Conservation (phyloP, 148 eudicot species). For the Beta vulgaris region DNA sequence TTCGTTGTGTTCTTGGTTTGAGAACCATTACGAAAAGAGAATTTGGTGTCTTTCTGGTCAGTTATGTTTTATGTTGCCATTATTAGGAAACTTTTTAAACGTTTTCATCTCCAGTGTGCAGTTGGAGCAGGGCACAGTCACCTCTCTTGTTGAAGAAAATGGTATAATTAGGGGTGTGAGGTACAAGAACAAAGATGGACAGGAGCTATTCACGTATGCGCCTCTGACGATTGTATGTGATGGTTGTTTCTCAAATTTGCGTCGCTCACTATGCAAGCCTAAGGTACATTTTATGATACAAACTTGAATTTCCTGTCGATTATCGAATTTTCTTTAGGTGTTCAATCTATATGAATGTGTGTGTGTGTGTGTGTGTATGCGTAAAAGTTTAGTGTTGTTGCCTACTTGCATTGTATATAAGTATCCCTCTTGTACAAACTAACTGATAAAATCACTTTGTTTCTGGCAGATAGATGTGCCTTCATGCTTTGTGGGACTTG, state of each 20-base stretch:
- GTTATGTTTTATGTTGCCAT: not conserved
- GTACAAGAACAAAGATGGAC: constrained; percentile 69
- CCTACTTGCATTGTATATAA: not conserved
- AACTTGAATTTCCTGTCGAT: not conserved
- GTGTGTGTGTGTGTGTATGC: too few species aligned
- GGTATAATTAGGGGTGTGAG: constrained; percentile 70
- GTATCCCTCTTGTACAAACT: not conserved
- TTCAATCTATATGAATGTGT: not conserved
- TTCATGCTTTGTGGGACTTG: constrained; percentile 79
- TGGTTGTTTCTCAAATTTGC: constrained; percentile 87
- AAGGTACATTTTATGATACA: constrained; percentile 37
- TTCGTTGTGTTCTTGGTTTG: not conserved
- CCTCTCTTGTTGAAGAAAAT: constrained; percentile 73
- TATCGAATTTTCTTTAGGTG: not conserved
- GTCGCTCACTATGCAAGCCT: constrained; percentile 71
- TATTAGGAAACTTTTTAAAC: not conserved
- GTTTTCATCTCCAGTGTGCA: constrained; percentile 45
- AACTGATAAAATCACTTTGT: constrained; percentile 11
- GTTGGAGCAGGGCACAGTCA: constrained; percentile 84
- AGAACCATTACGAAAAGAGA: too few species aligned
- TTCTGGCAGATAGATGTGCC: constrained; percentile 70
- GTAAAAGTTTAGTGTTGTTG: not conserved
- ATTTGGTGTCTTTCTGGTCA: too few species aligned
- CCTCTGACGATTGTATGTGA: constrained; percentile 88
- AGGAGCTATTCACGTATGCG: constrained; percentile 61